A percentile compares a stretch with the other conserved stretches of the same genome.
Evolutionary conservation across 2,329 filamentous ascomycete species (phyloP).

Genomic region (Phialophora tarda): DNA sequence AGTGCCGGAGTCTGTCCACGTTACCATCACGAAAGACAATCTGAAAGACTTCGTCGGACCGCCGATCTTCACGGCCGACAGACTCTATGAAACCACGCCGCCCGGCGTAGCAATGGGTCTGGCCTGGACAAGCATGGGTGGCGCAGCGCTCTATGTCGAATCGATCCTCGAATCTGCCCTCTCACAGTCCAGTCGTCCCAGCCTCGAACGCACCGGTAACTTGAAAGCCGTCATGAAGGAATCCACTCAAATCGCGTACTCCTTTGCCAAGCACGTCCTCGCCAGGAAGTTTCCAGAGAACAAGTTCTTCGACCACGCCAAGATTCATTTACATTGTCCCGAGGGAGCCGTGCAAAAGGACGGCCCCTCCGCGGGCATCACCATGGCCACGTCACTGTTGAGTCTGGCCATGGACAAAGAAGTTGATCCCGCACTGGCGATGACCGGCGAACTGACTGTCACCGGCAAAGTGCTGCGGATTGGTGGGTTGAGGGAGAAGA

Average conservation of each 20-base stretch:
- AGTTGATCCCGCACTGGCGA: conserved; percentile 85
- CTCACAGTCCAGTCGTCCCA: conserved; percentile 72
- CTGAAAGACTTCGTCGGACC: conserved; percentile 97
- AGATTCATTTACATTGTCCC: conserved; percentile 93
- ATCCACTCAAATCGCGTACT: conserved; percentile 92
- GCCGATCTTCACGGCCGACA: conserved; percentile 92
- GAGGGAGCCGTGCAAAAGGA: conserved; percentile 97
- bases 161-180: conserved; percentile 89
- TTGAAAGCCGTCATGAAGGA: conserved; percentile 98
- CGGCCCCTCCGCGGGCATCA: conserved; percentile 88
- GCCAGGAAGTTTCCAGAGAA: conserved; percentile 86
- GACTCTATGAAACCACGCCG: conserved; percentile 91
- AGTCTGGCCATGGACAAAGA: conserved; percentile 80
- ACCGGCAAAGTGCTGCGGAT: conserved; percentile 97
- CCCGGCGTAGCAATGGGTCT: conserved; percentile 96
- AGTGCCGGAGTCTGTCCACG: conserved; percentile 84
- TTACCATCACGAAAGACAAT: conserved; percentile 85
- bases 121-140: conserved; percentile 97
- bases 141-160: conserved; percentile 95
- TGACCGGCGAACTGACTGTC: conserved; percentile 96
- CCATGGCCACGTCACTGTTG: conserved; percentile 93
- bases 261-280: conserved; percentile 89
- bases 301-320: conserved; percentile 93
- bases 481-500: conserved; percentile 94
- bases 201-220: conserved; percentile 91